A percentile compares a stretch with the other conserved stretches of the same genome.
Conservation (phyloP, 1,284 basidiomycete species). For the Tremellales sp. region DNA sequence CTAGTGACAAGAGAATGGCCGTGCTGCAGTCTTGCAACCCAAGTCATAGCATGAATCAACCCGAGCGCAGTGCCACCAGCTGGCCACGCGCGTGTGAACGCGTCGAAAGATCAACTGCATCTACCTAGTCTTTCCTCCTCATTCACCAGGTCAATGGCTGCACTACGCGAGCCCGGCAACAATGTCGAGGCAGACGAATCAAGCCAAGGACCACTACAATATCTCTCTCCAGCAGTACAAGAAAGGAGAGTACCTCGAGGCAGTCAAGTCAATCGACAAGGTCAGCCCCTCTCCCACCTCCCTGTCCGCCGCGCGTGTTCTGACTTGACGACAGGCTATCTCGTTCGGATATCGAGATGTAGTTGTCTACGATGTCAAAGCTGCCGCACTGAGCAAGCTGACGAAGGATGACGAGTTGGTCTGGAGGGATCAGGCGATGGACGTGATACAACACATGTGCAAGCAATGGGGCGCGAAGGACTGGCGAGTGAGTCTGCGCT, state of each 20-base stretch:
- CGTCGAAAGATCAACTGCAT: no score
- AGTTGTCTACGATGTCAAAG: conserved; percentile 24
- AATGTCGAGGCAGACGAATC: no score
- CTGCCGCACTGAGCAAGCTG: conserved; percentile 22
- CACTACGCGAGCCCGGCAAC: no score
- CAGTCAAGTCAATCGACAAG: conserved; percentile 16
- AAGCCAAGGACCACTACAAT: no score
- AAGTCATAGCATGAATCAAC: no score
- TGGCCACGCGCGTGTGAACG: no score
- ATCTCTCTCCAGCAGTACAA: conserved; percentile 3
- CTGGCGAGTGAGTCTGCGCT: conserved; percentile 13
- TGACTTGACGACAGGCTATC: conserved; percentile 17
- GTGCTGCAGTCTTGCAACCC: no score
- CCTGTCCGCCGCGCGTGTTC: neutral
- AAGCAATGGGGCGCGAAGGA: conserved; percentile 19
- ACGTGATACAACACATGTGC: conserved; percentile 21
- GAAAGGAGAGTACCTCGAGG: conserved; percentile 8
- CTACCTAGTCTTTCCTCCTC: no score
- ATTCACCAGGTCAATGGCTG: no score
- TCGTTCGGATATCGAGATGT: conserved; percentile 20
- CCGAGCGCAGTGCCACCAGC: no score
- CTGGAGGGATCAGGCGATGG: conserved; percentile 19
- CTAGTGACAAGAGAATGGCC: no score
- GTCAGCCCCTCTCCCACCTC: conserved; percentile 1
- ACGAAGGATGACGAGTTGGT: neutral